Percentiles rank a stretch among this genome's conserved stretches.
phyloP scores from a whole-genome alignment of 164 flowering plant genomes.

The Hamamelis virginiana region DNA sequence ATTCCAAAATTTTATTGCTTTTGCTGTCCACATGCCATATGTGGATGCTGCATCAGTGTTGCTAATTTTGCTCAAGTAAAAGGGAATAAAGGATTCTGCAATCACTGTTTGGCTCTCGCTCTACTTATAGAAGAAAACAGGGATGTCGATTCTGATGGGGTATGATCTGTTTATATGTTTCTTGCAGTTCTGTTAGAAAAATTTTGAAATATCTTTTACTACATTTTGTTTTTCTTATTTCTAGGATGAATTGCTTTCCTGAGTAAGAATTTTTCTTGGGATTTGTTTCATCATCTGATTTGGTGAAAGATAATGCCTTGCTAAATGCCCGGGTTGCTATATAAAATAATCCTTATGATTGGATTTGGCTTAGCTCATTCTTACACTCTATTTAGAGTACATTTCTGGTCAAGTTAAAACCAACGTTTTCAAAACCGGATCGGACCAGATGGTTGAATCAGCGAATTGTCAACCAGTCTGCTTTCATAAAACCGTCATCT shows the following conservation, averaged over 20 bases:
- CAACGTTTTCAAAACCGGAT: too few species aligned
- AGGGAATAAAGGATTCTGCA: constrained; percentile 61
- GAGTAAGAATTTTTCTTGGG: neutral
- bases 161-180: constrained; percentile 38
- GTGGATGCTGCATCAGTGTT: constrained; percentile 39
- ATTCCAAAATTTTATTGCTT: constrained; percentile 52
- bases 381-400: too few species aligned
- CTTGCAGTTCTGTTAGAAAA: neutral
- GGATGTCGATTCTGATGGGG: constrained; percentile 70
- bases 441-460: too few species aligned
- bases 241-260: neutral
- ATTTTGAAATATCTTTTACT: neutral
- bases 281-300: neutral
- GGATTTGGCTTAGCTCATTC: too few species aligned
- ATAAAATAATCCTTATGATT: too few species aligned
- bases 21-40: constrained; percentile 63
- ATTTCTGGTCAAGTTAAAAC: too few species aligned
- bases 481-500: too few species aligned
- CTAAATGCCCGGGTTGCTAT: too few species aligned
- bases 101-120: constrained; percentile 54
- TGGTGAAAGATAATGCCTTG: too few species aligned
- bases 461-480: too few species aligned
- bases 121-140: constrained; percentile 52
- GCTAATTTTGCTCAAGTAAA: constrained; percentile 48
- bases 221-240: neutral